A percentile compares a stretch with the other conserved stretches of the same genome.
phyloP scores from a whole-genome alignment of 805 yeast genomes.

The Metschnikowia lochheadii region DNA sequence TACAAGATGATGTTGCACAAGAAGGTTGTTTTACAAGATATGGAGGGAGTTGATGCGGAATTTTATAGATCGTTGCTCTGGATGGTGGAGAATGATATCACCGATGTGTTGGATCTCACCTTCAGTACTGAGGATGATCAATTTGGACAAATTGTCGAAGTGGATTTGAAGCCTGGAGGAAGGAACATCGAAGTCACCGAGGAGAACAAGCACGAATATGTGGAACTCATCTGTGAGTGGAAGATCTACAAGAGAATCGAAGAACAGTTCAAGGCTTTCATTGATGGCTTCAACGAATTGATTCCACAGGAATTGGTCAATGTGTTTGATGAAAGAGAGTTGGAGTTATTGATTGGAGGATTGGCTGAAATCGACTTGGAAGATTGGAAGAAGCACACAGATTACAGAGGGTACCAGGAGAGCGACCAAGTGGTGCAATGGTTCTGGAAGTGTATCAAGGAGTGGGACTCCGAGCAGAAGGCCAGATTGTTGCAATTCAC shows the following conservation, averaged over 20 bases:
- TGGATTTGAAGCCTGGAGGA: constrained; percentile 89
- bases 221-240: constrained; percentile 94
- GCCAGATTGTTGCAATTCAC: constrained; percentile 95
- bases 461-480: constrained; percentile 96
- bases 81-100: constrained; percentile 93
- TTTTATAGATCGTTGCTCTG: constrained; percentile 91
- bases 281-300: constrained; percentile 95
- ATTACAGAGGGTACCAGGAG: constrained; percentile 96
- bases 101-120: constrained; percentile 75
- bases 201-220: constrained; percentile 85
- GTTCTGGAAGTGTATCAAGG: constrained; percentile 94
- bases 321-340: constrained; percentile 96
- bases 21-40: constrained; percentile 90
- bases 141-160: constrained; percentile 86
- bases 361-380: constrained; percentile 96
- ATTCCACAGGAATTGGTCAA: constrained; percentile 95
- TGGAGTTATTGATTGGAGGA: constrained; percentile 96
- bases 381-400: constrained; percentile 99
- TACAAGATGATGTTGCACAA: constrained; percentile 96
- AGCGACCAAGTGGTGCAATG: constrained; percentile 95
- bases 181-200: constrained; percentile 86
- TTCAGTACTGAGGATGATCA: constrained; percentile 89
- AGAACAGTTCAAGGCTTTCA: constrained; percentile 93
- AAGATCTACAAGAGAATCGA: constrained; percentile 88
- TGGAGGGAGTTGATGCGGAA: constrained; percentile 99